A percentile compares a stretch with the other conserved stretches of the same genome.
Evolutionary conservation across 2,329 filamentous ascomycete species (phyloP).

Genomic region (Pochonia chlamydosporia): DNA sequence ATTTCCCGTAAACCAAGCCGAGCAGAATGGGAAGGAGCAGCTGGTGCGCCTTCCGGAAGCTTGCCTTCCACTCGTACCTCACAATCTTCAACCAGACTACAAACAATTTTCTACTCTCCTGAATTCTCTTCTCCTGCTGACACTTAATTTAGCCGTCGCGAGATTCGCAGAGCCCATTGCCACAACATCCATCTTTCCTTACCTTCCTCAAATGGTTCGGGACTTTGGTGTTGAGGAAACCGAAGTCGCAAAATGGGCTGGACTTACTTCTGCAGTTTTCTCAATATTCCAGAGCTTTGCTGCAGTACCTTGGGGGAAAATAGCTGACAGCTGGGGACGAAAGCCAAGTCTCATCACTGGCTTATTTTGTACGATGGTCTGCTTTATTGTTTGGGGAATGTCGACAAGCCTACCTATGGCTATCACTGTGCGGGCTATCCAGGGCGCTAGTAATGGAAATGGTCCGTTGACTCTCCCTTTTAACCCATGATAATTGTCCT

Average conservation of each 20-base stretch:
- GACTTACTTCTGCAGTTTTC: conserved; percentile 66
- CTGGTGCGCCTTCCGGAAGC: background rate
- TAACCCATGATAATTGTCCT: background rate
- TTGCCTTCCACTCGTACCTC: background rate
- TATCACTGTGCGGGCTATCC: conserved; percentile 68
- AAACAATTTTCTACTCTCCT: background rate
- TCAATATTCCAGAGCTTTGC: conserved; percentile 66
- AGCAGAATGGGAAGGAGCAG: background rate
- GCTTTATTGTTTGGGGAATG: conserved; percentile 78
- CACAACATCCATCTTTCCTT: conserved; percentile 66
- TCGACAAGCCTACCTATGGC: conserved; percentile 76
- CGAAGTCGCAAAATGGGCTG: conserved; percentile 76
- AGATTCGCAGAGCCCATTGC: conserved; percentile 72
- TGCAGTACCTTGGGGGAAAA: conserved; percentile 68
- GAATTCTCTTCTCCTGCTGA: background rate
- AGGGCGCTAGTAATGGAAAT: conserved; percentile 83
- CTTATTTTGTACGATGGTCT: conserved; percentile 71
- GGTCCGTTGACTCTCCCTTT: conserved; percentile 36
- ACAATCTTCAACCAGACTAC: background rate
- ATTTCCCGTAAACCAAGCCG: background rate
- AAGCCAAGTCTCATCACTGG: conserved; percentile 76
- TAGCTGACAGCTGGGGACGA: conserved; percentile 73
- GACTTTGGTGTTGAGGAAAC: conserved; percentile 67
- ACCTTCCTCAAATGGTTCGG: conserved; percentile 75
- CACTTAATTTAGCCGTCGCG: conserved; percentile 55